Base-by-base conservation (phyloP, 2,329 filamentous ascomycete genomes). In the Fusarium decemcellulare region DNA sequence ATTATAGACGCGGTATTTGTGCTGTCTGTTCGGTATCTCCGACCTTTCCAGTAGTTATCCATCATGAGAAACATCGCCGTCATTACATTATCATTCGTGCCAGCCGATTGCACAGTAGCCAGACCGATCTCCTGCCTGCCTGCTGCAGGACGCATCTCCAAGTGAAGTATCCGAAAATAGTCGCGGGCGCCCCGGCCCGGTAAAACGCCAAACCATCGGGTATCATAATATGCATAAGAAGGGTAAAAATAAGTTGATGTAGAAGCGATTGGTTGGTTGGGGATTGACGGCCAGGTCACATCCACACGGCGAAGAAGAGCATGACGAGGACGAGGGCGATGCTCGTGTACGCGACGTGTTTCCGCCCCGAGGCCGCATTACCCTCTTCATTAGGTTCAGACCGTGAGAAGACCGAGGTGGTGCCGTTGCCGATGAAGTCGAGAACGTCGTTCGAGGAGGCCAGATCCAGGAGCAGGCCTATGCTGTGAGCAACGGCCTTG, bases 341-440 rank as follows among this genome's bases (percentile, higher is more conserved):
- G 43, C 76, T 76, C 30, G 76, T 69, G 16, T 69, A 68, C n/a
- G 76, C 71, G 29, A 79, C 68, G 23, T 72, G 71, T 44, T 71
- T 71, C 40, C 76, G 73, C 29, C 67, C 72, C 7, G 76, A 75
- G 1, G 94, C 79, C 4, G 91, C 89, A 68, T 90, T 88, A 15
- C 92, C 91, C 72, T 93, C 83, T 10, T 84, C 82, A 2, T 82
- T 86, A 2, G 88, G 86, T 54, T 86, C 92, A 52, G 93, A 91
- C 80, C 97, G 94, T 81, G 97, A 90, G 77, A 91, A 97, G 3
- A 94, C 84, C 42, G 91, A 92, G 74, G 97, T 90, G 63, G 96
- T 92, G 79, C 97, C 94, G 76, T 97, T 97, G 69, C 94, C 95
- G 63, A 97, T 87, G 74, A 97, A 92, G 47, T 93, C 94, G 11